These are phyloP conservation scores for Solanum chacoense DNA, from an alignment of 305 asterid genomes.

Conservation along the genomic window DNA sequence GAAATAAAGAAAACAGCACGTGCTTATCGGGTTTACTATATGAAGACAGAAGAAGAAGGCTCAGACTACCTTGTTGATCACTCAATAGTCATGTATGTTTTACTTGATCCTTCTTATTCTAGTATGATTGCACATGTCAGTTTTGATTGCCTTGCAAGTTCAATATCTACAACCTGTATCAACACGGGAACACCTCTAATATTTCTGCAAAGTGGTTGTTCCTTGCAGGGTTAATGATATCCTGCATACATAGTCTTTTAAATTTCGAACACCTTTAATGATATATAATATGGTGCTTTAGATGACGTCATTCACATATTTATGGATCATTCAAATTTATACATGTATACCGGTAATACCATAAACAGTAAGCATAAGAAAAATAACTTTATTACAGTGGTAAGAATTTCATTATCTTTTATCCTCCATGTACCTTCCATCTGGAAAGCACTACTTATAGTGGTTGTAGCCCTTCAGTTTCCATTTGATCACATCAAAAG, in stretches of 20 bases:
- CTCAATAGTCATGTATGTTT: slow-evolving; percentile 82
- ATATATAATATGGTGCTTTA: not conserved
- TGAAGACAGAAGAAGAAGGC: slow-evolving; percentile 95
- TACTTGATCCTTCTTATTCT: not conserved
- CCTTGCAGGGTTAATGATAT: not conserved
- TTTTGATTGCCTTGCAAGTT: not conserved
- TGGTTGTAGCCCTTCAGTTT: not conserved
- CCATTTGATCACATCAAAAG: not conserved
- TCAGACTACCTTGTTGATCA: slow-evolving; percentile 95
- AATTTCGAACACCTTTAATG: not conserved
- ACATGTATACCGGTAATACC: not conserved
- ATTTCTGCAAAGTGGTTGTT: not conserved
- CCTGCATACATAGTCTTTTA: not conserved
- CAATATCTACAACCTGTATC: not conserved
- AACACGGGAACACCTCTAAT: not conserved
- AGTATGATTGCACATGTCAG: not conserved
- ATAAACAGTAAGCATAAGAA: not conserved
- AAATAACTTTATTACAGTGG: not conserved
- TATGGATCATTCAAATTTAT: not conserved
- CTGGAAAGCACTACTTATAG: not conserved
- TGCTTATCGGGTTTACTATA: slow-evolving; percentile 87
- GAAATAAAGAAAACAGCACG: slow-evolving; percentile 78
- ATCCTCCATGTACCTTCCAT: not conserved
- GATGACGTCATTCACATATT: not conserved
- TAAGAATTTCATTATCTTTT: not conserved